Evolutionary conservation across 1,139 yeast species (phyloP).

Genomic region (Sugiyamaella novakii): DNA sequence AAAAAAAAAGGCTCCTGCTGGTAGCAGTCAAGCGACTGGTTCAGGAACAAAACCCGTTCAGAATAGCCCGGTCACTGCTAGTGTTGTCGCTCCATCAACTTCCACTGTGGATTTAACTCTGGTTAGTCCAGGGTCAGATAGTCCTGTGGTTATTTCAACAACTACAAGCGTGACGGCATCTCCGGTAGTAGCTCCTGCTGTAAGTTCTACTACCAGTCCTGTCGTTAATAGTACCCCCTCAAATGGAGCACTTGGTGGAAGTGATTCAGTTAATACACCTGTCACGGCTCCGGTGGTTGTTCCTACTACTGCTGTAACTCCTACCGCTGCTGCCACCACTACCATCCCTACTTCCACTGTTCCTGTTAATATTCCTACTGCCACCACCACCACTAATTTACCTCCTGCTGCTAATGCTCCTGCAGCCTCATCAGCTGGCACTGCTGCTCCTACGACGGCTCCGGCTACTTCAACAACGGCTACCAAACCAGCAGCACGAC

Average conservation of each 20-base stretch:
- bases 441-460: slow-evolving; percentile 20
- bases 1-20: slow-evolving; percentile 23
- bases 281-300: neutral
- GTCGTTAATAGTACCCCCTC: neutral
- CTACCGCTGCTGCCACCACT: slow-evolving; percentile 10
- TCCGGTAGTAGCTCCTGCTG: neutral
- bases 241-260: neutral
- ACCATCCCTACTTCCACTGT: slow-evolving; percentile 8
- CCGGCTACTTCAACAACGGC: slow-evolving; percentile 9
- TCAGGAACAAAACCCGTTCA: neutral
- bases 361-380: slow-evolving; percentile 19
- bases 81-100: neutral
- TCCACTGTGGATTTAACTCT: neutral
- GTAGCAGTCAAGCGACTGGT: slow-evolving; percentile 7
- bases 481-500: slow-evolving; percentile 19
- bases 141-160: neutral
- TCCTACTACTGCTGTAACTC: neutral
- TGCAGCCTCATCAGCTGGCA: slow-evolving; percentile 16
- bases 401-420: slow-evolving; percentile 15
- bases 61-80: neutral
- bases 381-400: slow-evolving; percentile 19
- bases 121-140: neutral
- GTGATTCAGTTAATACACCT: neutral
- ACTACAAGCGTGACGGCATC: neutral
- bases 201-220: neutral